Conservation (phyloP, 371 early-diverging fungal genomes). For the Rhizopus delemar region DNA sequence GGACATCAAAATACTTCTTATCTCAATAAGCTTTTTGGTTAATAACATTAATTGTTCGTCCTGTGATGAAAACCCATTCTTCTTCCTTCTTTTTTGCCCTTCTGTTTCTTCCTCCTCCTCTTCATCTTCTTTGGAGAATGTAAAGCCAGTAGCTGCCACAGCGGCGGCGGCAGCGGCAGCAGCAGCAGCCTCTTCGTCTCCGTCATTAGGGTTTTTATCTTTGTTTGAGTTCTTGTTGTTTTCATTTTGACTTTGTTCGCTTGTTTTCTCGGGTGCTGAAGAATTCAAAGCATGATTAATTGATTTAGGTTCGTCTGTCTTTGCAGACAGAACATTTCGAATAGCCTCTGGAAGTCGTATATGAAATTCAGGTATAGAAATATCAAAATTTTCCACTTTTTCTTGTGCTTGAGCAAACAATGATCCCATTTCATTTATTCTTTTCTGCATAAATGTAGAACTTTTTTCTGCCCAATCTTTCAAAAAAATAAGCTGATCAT, state of each 20-base stretch:
- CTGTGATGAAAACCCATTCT: slow-evolving; percentile 37
- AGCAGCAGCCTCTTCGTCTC: slow-evolving; percentile 23
- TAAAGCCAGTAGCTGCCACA: slow-evolving; percentile 5
- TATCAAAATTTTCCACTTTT: slow-evolving; percentile 30
- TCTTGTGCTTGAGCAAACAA: slow-evolving; percentile 30
- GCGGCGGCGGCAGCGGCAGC: slow-evolving; percentile 37
- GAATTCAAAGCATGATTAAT: slow-evolving; percentile 21
- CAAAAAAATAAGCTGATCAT: neutral
- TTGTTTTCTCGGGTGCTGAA: neutral
- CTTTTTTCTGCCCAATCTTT: slow-evolving; percentile 44
- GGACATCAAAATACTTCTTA: slow-evolving; percentile 87
- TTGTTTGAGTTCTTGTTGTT: slow-evolving; percentile 8
- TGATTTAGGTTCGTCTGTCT: slow-evolving; percentile 15
- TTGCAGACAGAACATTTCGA: slow-evolving; percentile 27
- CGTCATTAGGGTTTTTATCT: slow-evolving; percentile 10
- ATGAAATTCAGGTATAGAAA: slow-evolving; percentile 45
- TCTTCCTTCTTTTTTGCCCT: slow-evolving; percentile 24
- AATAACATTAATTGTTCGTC: slow-evolving; percentile 83
- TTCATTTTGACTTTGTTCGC: slow-evolving; percentile 12
- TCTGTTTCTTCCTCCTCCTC: slow-evolving; percentile 24
- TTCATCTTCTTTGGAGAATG: slow-evolving; percentile 12
- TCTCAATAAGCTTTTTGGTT: slow-evolving; percentile 91
- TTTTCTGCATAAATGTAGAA: slow-evolving; percentile 24
- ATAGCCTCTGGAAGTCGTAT: slow-evolving; percentile 38
- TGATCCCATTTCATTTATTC: slow-evolving; percentile 24